Conservation (phyloP, 345 rosid genomes). For the Gossypium stocksii region DNA sequence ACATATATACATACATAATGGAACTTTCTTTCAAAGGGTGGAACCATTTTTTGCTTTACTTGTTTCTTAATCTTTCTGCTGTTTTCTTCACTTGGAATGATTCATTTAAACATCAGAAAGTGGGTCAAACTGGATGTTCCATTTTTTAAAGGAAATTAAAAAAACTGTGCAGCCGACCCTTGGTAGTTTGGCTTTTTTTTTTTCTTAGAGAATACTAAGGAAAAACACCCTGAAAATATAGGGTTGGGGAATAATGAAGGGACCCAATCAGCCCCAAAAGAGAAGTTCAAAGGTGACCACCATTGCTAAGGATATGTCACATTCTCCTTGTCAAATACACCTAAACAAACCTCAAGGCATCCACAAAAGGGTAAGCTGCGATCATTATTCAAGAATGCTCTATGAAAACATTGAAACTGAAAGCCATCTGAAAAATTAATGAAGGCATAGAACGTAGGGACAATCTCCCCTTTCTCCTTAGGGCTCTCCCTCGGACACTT, state of each 20-base stretch:
- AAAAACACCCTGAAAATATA: neutral
- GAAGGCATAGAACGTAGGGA: neutral
- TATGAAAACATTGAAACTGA: neutral
- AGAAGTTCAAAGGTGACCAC: neutral
- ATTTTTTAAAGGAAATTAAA: neutral
- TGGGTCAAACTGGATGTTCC: neutral
- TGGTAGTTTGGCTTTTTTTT: neutral
- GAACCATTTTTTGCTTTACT: neutral
- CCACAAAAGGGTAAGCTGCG: neutral
- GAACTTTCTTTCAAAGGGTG: neutral
- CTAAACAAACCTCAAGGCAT: slow-evolving; percentile 14
- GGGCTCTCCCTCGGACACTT: neutral
- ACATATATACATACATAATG: neutral
- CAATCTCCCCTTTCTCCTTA: neutral
- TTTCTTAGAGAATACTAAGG: no score
- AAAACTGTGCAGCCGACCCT: neutral
- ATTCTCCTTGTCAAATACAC: slow-evolving; percentile 25
- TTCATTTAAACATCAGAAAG: neutral
- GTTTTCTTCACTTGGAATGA: neutral
- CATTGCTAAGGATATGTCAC: slow-evolving; percentile 22
- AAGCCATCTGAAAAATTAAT: neutral
- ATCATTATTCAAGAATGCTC: slow-evolving; percentile 1
- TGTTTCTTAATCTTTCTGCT: neutral
- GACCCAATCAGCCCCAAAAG: slow-evolving; percentile 4
- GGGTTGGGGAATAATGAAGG: neutral